Evolutionary conservation across 768 basidiomycete species (phyloP), one percentile per base, ranked within the genome.

Genomic region (Austroboletus festivus): DNA sequence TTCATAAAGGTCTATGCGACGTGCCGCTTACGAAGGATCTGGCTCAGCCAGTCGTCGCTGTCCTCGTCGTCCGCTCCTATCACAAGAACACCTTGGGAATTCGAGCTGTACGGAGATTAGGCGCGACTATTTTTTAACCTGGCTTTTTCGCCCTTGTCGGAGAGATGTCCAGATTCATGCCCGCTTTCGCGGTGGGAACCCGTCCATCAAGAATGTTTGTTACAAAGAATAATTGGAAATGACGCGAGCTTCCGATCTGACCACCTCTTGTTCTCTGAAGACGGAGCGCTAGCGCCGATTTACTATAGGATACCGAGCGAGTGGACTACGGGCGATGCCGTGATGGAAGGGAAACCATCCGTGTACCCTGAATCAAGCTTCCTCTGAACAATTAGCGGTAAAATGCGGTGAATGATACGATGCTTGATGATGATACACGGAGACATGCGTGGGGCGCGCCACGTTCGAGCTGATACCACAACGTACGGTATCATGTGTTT

Each of bases 1-100:
- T 86, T 81, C 57, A 71, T 90, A 55, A 85, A 83, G 62, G 76
- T 91, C 38, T 85, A 89, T 61, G 86, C 87, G 19, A 87, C 78
- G 31, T 91, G 89, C 68, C 78, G 88, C 31, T 67, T 91, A 56
- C 72, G 85, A 52, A 73, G 89, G 60, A 79, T 91, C 23, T 91
- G 89, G 88, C 79, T 89, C 64, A 79, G 76, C 54, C 78, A 85
- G 53, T 28, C 26, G 11, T 28, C 26, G 26, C 11, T 28, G 11
- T 28, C 26, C 6, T 28, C 26, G 26, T 28, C 26, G 26, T 68
- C 64, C 39, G 75, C 75, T 9, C 75, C 77, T 47, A 63, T 68
- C 46, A 76, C 81, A 50, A 74, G 71, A 51, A 63, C 74, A 8
- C 85, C 87, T 26, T 88, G 85, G 86, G 88, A 90, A 68, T 88